These are phyloP conservation scores for Starmerella sp. DNA, from an alignment of 805 yeast genomes.

Conservation along the genomic window DNA sequence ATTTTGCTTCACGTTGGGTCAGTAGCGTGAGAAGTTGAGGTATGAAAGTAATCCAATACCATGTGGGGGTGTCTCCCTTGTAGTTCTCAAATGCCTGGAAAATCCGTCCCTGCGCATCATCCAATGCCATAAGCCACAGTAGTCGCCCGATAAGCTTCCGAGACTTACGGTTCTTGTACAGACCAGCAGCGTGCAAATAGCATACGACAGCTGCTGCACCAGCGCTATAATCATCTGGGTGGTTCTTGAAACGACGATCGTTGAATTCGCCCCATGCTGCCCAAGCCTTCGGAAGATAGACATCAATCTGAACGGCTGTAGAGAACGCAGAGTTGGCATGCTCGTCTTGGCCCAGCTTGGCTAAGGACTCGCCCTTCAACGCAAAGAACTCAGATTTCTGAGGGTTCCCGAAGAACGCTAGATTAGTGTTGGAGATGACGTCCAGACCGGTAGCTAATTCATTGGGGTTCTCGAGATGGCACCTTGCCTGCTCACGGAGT, in stretches of 20 bases:
- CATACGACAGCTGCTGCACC: conserved; percentile 94
- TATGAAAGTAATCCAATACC: conserved; percentile 98
- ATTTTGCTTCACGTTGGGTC: conserved; percentile 80
- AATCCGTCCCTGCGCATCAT: conserved; percentile 69
- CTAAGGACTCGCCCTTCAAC: conserved; percentile 93
- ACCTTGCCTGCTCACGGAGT: conserved; percentile 91
- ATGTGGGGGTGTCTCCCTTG: conserved; percentile 93
- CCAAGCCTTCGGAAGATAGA: conserved; percentile 95
- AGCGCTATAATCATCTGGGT: conserved; percentile 63
- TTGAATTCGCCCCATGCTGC: conserved; percentile 98
- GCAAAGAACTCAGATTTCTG: conserved; percentile 98
- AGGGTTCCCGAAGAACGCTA: conserved; percentile 92
- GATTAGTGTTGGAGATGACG: conserved; percentile 89
- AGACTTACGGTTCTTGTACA: conserved; percentile 85
- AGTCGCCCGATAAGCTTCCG: conserved; percentile 79
- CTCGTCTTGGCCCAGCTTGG: conserved; percentile 77
- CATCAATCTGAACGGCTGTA: conserved; percentile 91
- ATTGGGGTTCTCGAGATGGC: conserved; percentile 84
- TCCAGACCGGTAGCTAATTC: conserved; percentile 92
- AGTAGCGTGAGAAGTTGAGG: conserved; percentile 86
- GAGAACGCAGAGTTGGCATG: conserved; percentile 98
- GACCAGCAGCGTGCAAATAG: conserved; percentile 93
- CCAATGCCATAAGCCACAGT: conserved; percentile 85
- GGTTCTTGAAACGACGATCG: conserved; percentile 75
- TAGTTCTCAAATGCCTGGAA: conserved; percentile 83